Percentiles rank a stretch among this genome's conserved stretches.
Conservation (phyloP, 805 yeast genomes). For the Candida awuae region DNA sequence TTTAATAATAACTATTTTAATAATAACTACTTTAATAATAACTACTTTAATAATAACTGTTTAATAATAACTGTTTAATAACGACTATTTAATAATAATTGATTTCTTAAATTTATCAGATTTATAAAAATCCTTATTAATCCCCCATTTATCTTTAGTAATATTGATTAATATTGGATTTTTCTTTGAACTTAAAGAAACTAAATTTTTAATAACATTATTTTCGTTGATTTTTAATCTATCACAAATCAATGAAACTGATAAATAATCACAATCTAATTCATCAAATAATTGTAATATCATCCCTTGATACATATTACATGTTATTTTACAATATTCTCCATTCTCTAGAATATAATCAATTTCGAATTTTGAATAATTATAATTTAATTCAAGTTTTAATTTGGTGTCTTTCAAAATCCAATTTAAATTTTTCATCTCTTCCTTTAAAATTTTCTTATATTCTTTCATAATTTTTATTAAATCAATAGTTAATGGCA, state of each 20-base stretch:
- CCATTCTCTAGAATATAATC: constrained; percentile 1
- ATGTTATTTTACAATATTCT: background rate
- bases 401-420: background rate
- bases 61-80: background rate
- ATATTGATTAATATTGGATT: background rate
- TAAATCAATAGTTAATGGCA: too few relatives aligned
- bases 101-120: background rate
- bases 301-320: constrained; percentile 8
- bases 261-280: background rate
- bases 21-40: too few relatives aligned
- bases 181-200: background rate
- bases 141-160: background rate
- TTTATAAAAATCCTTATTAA: background rate
- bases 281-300: constrained; percentile 4
- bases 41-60: too few relatives aligned
- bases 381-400: background rate
- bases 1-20: too few relatives aligned
- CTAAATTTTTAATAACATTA: background rate
- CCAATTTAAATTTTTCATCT: background rate
- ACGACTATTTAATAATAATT: background rate
- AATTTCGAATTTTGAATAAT: background rate
- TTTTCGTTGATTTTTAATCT: background rate
- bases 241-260: too few relatives aligned
- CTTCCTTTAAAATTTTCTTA: background rate
- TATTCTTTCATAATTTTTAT: background rate